Percentiles rank a stretch among this genome's conserved stretches.
Evolutionary conservation across 371 early-diverging fungal genomes (phyloP).

Genomic region (Syncephalis plumigaleata): DNA sequence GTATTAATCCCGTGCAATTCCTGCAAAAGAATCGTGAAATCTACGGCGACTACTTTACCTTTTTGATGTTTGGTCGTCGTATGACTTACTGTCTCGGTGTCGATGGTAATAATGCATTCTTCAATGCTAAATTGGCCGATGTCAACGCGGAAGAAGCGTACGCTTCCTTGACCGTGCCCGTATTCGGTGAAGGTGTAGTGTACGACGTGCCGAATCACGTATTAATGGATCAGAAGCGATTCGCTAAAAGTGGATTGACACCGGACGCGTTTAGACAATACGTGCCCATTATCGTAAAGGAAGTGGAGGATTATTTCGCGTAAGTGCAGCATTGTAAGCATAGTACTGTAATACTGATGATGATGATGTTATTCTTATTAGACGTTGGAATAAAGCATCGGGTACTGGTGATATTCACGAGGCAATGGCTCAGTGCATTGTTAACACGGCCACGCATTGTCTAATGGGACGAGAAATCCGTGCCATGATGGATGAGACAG

Average conservation of each 20-base stretch:
- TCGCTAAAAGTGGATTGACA: constrained; percentile 84
- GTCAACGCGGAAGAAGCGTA: constrained; percentile 92
- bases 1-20: constrained; percentile 79
- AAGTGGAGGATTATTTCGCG: constrained; percentile 58
- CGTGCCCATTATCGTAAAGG: constrained; percentile 74
- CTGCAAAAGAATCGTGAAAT: constrained; percentile 40
- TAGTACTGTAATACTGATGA: not conserved
- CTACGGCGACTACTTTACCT: constrained; percentile 86
- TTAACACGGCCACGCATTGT: constrained; percentile 87
- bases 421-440: constrained; percentile 78
- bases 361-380: not conserved
- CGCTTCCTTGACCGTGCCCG: constrained; percentile 80
- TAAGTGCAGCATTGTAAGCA: constrained; percentile 5
- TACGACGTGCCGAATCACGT: constrained; percentile 86
- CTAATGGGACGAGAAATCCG: constrained; percentile 91
- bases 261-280: constrained; percentile 72
- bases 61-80: constrained; percentile 77
- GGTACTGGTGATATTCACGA: constrained; percentile 46
- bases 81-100: constrained; percentile 79
- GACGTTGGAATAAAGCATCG: constrained; percentile 24
- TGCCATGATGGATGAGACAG: constrained; percentile 51
- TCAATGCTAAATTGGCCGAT: constrained; percentile 77
- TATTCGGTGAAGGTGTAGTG: constrained; percentile 91
- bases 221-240: constrained; percentile 96
- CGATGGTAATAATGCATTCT: constrained; percentile 91